Base-by-base conservation (phyloP, 2,329 filamentous ascomycete genomes). In the Ophiostoma quercus region DNA sequence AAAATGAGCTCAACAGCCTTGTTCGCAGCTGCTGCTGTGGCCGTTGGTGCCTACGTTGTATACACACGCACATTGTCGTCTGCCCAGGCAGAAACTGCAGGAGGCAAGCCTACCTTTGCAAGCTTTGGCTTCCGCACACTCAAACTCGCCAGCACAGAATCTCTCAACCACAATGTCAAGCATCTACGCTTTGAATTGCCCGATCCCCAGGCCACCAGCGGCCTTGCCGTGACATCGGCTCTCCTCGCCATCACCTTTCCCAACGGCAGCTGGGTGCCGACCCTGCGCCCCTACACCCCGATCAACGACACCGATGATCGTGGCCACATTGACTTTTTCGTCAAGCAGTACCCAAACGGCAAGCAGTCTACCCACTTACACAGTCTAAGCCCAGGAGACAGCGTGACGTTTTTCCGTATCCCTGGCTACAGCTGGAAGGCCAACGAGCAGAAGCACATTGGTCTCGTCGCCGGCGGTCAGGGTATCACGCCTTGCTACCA, bases 401-500 rank as follows among this genome's bases (percentile, higher is more conserved):
- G 79, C 2, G 80, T 92, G 14, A 83, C 82, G 60, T 87, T 91
- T 74, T 81, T 84, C 6, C 80, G 84, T 3, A 78, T 91, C 3
- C 81, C 81, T 22, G 84, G 82, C 34, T 84, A 85, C 76, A 74
- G 78, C 43, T 90, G 85, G 84, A 83, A 80, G 29, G 79, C 84
- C 37, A 84, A 83, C 72, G 78, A 79, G 76, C 81, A 77, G 75
- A 75, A 75, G 3, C 82, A 85, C 72, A 77, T 92, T n/a, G 84
- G 86, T 2, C 81, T 91, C 54, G 84, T 92, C 62, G 90, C 90
- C 0, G 90, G 90, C 63, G 90, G 90, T 14, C 88, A 88, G 0
- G 90, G 90, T 22, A 90, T 92, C 73, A 92, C 89, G 0, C 90
- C 90, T 0, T 84, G 89, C 73, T 91, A 86, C 76, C 87, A 90